These are phyloP conservation scores for Knufia petricola DNA, from an alignment of 2,329 filamentous ascomycete genomes.

Conservation along the genomic window DNA sequence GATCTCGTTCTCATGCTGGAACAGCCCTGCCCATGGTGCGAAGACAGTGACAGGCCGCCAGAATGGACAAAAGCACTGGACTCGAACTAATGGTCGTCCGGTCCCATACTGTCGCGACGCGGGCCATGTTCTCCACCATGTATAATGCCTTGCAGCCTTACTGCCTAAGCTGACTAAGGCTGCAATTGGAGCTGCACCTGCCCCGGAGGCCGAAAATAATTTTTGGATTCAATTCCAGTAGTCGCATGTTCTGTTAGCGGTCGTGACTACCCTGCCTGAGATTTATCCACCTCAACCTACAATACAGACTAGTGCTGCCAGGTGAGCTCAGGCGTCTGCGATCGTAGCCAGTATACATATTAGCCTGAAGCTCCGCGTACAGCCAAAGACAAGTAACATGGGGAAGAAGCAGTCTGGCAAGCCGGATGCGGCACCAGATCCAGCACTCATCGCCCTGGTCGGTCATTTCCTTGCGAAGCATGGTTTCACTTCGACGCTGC, in stretches of 20 bases:
- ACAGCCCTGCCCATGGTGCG: not conserved
- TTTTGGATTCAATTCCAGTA: not conserved
- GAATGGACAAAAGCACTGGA: not conserved
- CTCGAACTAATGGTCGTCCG: not conserved
- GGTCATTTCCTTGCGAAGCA: constrained; percentile 9
- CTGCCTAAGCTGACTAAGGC: no score
- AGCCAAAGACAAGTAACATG: not conserved
- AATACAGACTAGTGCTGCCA: no score
- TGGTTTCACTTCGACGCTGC: constrained; percentile 4
- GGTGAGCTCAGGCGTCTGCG: no score
- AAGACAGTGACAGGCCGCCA: not conserved
- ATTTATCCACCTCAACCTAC: no score
- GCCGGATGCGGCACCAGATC: constrained; percentile 2
- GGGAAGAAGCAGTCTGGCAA: constrained; percentile 2
- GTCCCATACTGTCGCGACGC: not conserved
- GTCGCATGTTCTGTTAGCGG: not conserved
- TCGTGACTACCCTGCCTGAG: not conserved
- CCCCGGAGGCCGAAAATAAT: not conserved
- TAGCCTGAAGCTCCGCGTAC: not conserved
- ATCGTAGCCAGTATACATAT: no score
- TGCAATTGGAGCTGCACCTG: no score
- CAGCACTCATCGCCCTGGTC: constrained; percentile 4
- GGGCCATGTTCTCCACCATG: not conserved
- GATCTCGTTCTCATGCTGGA: constrained; percentile 1
- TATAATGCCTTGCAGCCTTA: not conserved